Evolutionary conservation across 106 monocot genomes (phyloP).

Genomic region (Cymbidium sinense): DNA sequence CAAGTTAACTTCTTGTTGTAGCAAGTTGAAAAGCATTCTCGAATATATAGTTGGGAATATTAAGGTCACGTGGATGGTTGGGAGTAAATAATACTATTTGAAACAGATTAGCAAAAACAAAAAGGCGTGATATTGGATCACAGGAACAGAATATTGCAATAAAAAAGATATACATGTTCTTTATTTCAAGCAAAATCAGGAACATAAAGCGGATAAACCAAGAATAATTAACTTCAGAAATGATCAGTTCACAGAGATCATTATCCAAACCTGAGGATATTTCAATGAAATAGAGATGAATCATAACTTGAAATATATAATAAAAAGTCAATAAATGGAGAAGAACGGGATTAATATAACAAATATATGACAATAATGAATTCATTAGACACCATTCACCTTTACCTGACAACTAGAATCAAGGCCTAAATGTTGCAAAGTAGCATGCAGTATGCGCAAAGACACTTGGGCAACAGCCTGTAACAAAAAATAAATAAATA

Average conservation of each 20-base stretch:
- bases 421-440: constrained; percentile 35
- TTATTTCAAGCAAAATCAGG: neutral
- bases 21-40: neutral
- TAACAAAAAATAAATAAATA: constrained; percentile 8
- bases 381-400: neutral
- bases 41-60: neutral
- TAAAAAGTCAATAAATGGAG: neutral
- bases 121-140: neutral
- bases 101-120: neutral
- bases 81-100: neutral
- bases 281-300: neutral
- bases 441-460: constrained; percentile 44
- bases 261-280: neutral
- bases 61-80: neutral
- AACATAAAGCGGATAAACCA: neutral
- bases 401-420: constrained; percentile 28
- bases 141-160: neutral
- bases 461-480: constrained; percentile 55
- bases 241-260: neutral
- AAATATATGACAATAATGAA: constrained; percentile 2
- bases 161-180: neutral
- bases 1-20: neutral
- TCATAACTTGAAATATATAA: neutral
- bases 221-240: neutral
- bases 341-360: neutral